Percentiles rank a stretch among this genome's conserved stretches.
Conservation (phyloP, 805 yeast species). For the Candida peoriensis region DNA sequence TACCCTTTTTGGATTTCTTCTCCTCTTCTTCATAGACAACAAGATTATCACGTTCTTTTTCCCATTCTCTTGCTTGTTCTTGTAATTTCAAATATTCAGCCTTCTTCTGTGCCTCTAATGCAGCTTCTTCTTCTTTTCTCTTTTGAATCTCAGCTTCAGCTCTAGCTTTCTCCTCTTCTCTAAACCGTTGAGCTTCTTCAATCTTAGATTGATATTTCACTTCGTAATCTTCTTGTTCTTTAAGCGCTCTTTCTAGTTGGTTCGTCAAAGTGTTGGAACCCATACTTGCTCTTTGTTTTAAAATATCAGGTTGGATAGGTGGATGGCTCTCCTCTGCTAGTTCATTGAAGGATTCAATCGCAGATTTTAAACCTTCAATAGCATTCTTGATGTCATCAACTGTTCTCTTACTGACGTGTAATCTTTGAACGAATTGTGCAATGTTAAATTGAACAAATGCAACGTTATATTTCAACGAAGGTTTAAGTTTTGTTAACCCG, state of each 20-base stretch:
- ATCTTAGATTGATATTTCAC: constrained; percentile 51
- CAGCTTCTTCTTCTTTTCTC: constrained; percentile 44
- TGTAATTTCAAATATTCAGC: constrained; percentile 46
- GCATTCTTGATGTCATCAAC: constrained; percentile 57
- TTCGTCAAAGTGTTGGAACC: constrained; percentile 72
- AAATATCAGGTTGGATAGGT: constrained; percentile 74
- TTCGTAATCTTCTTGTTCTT: constrained; percentile 70
- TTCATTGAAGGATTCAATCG: constrained; percentile 52
- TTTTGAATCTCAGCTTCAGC: constrained; percentile 45
- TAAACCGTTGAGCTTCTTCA: constrained; percentile 62
- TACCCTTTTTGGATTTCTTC: constrained; percentile 30
- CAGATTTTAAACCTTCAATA: constrained; percentile 52
- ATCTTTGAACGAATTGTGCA: constrained; percentile 74
- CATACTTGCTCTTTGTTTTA: constrained; percentile 81
- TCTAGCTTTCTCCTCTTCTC: constrained; percentile 39
- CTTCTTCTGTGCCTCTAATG: constrained; percentile 31
- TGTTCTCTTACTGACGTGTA: constrained; percentile 53
- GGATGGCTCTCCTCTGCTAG: constrained; percentile 57
- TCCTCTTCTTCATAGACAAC: constrained; percentile 34
- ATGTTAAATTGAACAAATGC: constrained; percentile 83
- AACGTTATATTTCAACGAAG: constrained; percentile 64
- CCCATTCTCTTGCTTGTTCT: constrained; percentile 54
- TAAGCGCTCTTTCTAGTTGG: constrained; percentile 63
- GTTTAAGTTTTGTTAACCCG: constrained; percentile 32
- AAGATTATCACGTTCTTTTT: constrained; percentile 41